Base-by-base conservation (phyloP, 768 basidiomycete genomes). In the Termitomyces sp. region DNA sequence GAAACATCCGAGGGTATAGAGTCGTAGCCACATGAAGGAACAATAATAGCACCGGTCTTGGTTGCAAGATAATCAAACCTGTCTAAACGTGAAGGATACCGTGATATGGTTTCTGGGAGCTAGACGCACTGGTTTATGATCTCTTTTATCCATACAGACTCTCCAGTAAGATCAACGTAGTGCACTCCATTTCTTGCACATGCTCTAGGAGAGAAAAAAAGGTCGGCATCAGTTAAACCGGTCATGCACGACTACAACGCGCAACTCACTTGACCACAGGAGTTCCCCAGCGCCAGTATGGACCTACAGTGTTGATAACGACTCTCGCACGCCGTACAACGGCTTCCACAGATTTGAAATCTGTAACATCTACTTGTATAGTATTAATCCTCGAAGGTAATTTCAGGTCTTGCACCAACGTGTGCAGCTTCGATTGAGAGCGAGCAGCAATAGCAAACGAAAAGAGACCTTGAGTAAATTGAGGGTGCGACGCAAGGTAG, bases 81-180 rank as follows among this genome's bases (percentile, higher is more conserved):
- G 19, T 38, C 47, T 10, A 12, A 19, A 41, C 8, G 37, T 46
- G 3, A 31, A 37, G 31, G 5, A 2, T 32, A 27, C 12, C 7
- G 31, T 37, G 5, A 64, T 45, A 19, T 52, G 16, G 51, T 19
- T 55, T 14, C 23, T 16, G 12, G 8, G 6, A 37, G 21, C 51
- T 46, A 25, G 32, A 73, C 84, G 64, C 61, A 84, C 87, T 79
- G 67, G 29, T 71, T 34, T 46, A 91, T 83, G 49, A 92, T 86
- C 14, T 83, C 72, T 59, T 72, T 73, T 45, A 89, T 79, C 84
- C 87, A 94, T 3, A 75, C 72, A 0, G 79, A 71, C 68, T 95
- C 93, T 8, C 89, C 88, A 2, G 88, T 84, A 34, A 95, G 74
- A 70, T 98, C 95, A 27, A 93, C 84, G 67, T 96, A 96, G 70